These are phyloP conservation scores for Emericellopsis atlantica DNA, from an alignment of 2,329 filamentous ascomycete species.

Conservation along the genomic window DNA sequence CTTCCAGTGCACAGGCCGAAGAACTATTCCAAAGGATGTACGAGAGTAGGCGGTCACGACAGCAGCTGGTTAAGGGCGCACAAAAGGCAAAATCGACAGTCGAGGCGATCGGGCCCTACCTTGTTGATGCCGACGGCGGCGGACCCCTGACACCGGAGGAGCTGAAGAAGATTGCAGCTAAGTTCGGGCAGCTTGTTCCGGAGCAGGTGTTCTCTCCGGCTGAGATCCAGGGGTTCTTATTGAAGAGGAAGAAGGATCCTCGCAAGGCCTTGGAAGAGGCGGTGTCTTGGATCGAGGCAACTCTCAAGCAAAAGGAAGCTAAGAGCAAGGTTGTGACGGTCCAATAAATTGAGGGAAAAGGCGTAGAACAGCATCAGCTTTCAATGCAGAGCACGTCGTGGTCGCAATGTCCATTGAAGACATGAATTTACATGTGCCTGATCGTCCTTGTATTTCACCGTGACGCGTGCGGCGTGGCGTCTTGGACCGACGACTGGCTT, in stretches of 20 bases:
- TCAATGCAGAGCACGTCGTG: not conserved
- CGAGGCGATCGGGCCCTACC: slow-evolving; percentile 1
- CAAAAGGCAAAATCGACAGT: not conserved
- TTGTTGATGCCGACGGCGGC: not conserved
- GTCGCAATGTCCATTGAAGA: not conserved
- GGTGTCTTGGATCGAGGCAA: slow-evolving; percentile 37
- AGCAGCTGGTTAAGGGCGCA: not conserved
- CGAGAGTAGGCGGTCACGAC: slow-evolving; percentile 20
- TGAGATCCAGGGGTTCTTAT: slow-evolving; percentile 51
- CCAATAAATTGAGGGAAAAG: slow-evolving; percentile 19
- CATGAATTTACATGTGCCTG: not conserved
- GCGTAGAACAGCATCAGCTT: not conserved
- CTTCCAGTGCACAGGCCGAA: slow-evolving; percentile 36
- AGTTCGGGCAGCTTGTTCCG: slow-evolving; percentile 42
- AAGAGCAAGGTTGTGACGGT: slow-evolving; percentile 34
- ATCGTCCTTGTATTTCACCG: too few species aligned
- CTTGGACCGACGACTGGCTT: too few species aligned
- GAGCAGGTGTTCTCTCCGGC: slow-evolving; percentile 42
- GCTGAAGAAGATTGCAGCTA: slow-evolving; percentile 27
- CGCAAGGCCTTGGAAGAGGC: slow-evolving; percentile 39
- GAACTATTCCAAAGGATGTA: slow-evolving; percentile 53
- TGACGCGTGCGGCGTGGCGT: too few species aligned
- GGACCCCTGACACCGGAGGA: slow-evolving; percentile 17
- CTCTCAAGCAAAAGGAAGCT: slow-evolving; percentile 34
- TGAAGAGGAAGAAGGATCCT: slow-evolving; percentile 49